Conservation (phyloP, 305 asterid genomes). For the Lippia alba region DNA sequence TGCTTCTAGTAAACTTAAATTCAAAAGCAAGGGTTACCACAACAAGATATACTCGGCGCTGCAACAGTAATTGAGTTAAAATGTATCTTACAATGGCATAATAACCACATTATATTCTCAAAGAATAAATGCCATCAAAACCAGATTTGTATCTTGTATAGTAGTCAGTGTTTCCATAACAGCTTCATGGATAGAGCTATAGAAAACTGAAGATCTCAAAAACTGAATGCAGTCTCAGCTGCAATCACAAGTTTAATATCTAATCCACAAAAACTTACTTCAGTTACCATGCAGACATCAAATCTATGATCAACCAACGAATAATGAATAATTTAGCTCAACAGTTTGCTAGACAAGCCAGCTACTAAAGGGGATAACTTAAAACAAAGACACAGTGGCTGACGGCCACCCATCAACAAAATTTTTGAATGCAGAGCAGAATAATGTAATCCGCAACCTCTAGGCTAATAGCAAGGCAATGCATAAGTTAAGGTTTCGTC, state of each 20-base stretch:
- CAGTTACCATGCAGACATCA: conserved; percentile 5
- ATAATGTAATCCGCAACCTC: conserved; percentile 4
- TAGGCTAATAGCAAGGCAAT: not conserved
- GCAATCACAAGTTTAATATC: conserved; percentile 2
- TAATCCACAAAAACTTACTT: not conserved
- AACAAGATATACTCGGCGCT: conserved; percentile 14
- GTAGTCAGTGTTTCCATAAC: conserved; percentile 22
- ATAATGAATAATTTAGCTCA: not conserved
- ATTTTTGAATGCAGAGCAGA: conserved; percentile 8
- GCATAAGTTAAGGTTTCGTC: not conserved
- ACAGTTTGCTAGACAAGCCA: not conserved
- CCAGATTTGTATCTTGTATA: conserved; percentile 2
- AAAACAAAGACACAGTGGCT: conserved; percentile 15
- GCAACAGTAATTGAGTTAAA: not conserved
- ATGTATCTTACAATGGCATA: not conserved
- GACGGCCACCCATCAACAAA: not conserved
- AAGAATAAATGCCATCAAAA: not conserved
- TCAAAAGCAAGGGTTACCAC: not conserved
- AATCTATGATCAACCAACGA: too few relatives aligned
- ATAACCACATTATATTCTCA: conserved; percentile 7
- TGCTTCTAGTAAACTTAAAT: conserved; percentile 7
- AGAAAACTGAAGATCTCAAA: conserved; percentile 8
- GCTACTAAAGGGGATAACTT: conserved; percentile 5
- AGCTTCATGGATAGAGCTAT: not conserved
- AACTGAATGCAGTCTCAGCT: conserved; percentile 4